phyloP scores from a whole-genome alignment of 2,329 filamentous ascomycete species.

The Penicillium aurantiogriseum region DNA sequence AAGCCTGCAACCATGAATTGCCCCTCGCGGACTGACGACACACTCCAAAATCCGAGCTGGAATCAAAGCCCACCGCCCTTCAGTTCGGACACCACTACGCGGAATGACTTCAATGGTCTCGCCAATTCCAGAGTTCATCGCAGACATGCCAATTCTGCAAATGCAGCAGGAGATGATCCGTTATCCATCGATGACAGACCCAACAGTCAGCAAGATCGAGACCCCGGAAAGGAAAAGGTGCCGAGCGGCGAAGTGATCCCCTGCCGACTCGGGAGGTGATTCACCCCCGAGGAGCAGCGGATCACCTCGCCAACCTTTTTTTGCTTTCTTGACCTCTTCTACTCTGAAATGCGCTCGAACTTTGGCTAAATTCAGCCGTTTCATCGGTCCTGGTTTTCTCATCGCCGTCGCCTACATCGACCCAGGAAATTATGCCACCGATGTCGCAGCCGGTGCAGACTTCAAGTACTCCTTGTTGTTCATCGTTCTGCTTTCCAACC shows the following conservation, averaged over 20 bases:
- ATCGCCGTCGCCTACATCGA: slow-evolving; percentile 52
- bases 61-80: slow-evolving; percentile 62
- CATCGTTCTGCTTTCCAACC: slow-evolving; percentile 48
- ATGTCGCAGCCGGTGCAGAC: slow-evolving; percentile 48
- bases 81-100: slow-evolving; percentile 60
- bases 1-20: slow-evolving; percentile 56
- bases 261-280: slow-evolving; percentile 29
- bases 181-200: slow-evolving; percentile 22
- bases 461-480: slow-evolving; percentile 48
- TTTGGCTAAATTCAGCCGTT: slow-evolving; percentile 43
- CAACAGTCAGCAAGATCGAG: slow-evolving; percentile 22
- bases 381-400: slow-evolving; percentile 50
- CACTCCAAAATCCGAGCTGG: slow-evolving; percentile 52
- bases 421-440: slow-evolving; percentile 51
- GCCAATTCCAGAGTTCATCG: slow-evolving; percentile 57
- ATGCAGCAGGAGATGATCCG: slow-evolving; percentile 23
- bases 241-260: slow-evolving; percentile 29
- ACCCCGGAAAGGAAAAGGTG: slow-evolving; percentile 24
- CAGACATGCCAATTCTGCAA: slow-evolving; percentile 32
- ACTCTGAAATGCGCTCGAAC: slow-evolving; percentile 26
- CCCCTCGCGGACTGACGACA: slow-evolving; percentile 61
- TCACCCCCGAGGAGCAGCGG: slow-evolving; percentile 31
- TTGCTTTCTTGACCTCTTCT: slow-evolving; percentile 17
- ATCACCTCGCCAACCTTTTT: slow-evolving; percentile 33
- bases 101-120: slow-evolving; percentile 61